Conservation (phyloP, 352 stramenopile species). For the Globisporangium yorkense region DNA sequence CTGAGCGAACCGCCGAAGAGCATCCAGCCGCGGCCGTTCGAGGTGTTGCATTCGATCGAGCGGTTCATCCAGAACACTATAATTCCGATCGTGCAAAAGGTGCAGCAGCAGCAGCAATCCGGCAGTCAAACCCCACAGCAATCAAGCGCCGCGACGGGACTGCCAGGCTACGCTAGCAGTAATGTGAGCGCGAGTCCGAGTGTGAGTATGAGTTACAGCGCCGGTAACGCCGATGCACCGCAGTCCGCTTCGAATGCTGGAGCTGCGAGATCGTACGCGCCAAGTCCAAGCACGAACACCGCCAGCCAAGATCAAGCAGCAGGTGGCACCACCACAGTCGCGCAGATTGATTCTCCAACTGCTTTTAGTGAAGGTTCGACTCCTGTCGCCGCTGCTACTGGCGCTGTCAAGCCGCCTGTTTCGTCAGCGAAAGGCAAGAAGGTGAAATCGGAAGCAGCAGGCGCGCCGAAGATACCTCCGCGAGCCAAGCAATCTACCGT, state of each 20-base stretch:
- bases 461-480: constrained; percentile 9
- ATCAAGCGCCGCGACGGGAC: constrained; percentile 1
- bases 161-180: constrained; percentile 2
- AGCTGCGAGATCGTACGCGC: background rate
- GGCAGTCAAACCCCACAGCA: constrained; percentile 7
- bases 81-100: constrained; percentile 67
- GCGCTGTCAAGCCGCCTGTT: background rate
- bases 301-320: background rate
- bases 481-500: constrained; percentile 2
- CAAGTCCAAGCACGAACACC: background rate
- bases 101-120: constrained; percentile 21
- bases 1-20: constrained; percentile 40
- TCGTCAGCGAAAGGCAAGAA: constrained; percentile 11
- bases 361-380: background rate
- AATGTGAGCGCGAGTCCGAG: background rate
- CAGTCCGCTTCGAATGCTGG: background rate
- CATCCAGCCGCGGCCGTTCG: constrained; percentile 48
- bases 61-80: constrained; percentile 77
- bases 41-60: constrained; percentile 76
- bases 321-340: background rate
- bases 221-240: background rate
- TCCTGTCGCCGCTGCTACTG: background rate
- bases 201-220: background rate
- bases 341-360: background rate
- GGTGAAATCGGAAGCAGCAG: constrained; percentile 2